These are phyloP conservation scores for Colletotrichum noveboracense DNA, from an alignment of 2,329 filamentous ascomycete genomes.

Conservation along the genomic window DNA sequence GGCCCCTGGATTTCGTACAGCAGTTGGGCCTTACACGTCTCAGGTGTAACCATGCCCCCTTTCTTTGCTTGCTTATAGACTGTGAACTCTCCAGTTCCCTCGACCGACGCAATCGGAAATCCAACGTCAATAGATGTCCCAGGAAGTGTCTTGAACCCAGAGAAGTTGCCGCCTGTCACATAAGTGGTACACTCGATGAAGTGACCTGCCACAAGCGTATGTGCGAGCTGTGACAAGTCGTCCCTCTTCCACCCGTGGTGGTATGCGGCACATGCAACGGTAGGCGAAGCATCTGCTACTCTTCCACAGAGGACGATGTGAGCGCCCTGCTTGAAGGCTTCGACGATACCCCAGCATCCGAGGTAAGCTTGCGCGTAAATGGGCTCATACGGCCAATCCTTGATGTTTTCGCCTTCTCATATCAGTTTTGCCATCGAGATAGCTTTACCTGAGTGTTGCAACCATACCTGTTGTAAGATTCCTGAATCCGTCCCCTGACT, in stretches of 20 bases:
- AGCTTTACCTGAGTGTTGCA: too few relatives aligned
- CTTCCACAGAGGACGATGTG: constrained; percentile 49
- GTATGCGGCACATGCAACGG: constrained; percentile 56
- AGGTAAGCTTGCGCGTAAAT: constrained; percentile 52
- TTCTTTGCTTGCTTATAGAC: constrained; percentile 50
- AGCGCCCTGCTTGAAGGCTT: constrained; percentile 44
- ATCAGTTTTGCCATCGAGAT: not conserved
- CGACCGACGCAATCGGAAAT: constrained; percentile 56
- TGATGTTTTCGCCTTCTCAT: not conserved
- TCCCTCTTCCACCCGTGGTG: constrained; percentile 53
- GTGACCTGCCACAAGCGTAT: constrained; percentile 51
- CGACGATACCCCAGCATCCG: constrained; percentile 47
- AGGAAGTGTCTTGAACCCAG: constrained; percentile 48
- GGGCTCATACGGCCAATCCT: constrained; percentile 23
- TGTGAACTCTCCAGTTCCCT: constrained; percentile 45
- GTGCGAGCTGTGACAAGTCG: constrained; percentile 51
- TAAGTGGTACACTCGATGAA: constrained; percentile 57
- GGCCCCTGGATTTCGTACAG: constrained; percentile 52
- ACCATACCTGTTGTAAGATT: constrained; percentile 5
- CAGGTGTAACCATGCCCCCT: constrained; percentile 25
- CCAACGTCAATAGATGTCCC: constrained; percentile 41
- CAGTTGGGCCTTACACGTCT: constrained; percentile 41
- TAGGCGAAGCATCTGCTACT: constrained; percentile 49
- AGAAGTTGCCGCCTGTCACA: constrained; percentile 57
- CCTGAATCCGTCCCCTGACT: not conserved